phyloP scores from a whole-genome alignment of 371 early-diverging fungal species.

The Mortierella sp. region DNA sequence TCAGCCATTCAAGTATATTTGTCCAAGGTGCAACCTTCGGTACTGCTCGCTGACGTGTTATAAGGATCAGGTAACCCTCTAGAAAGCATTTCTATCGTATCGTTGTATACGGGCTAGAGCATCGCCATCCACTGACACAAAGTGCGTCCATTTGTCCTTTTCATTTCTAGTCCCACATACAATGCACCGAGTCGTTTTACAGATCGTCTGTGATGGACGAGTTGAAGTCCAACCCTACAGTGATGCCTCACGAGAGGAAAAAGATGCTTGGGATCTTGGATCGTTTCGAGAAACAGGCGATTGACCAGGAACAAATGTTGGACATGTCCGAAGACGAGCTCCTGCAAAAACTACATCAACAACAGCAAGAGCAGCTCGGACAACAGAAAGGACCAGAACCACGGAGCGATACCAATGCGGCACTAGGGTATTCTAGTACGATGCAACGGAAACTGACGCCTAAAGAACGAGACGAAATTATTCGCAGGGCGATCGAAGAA shows the following conservation, averaged over 20 bases:
- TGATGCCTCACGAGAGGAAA: constrained; percentile 56
- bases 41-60: constrained; percentile 78
- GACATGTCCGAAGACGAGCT: constrained; percentile 31
- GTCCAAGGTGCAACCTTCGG: constrained; percentile 76
- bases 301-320: constrained; percentile 31
- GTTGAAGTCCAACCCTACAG: constrained; percentile 58
- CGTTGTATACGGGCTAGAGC: too few relatives aligned
- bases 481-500: constrained; percentile 32
- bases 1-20: constrained; percentile 69
- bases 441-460: constrained; percentile 21
- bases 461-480: constrained; percentile 34
- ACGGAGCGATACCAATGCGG: neutral
- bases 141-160: neutral
- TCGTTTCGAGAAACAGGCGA: constrained; percentile 62
- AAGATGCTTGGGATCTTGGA: constrained; percentile 66
- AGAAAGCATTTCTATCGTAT: too few relatives aligned
- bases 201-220: constrained; percentile 69
- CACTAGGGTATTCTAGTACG: neutral
- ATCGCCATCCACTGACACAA: neutral
- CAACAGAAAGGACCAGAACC: neutral
- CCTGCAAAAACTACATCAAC: constrained; percentile 15
- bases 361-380: constrained; percentile 1
- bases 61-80: constrained; percentile 59
- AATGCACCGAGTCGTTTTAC: constrained; percentile 77
- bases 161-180: constrained; percentile 44